A percentile compares a stretch with the other conserved stretches of the same genome.
phyloP scores from a whole-genome alignment of 148 eudicot species.

The Simmondsia chinensis region DNA sequence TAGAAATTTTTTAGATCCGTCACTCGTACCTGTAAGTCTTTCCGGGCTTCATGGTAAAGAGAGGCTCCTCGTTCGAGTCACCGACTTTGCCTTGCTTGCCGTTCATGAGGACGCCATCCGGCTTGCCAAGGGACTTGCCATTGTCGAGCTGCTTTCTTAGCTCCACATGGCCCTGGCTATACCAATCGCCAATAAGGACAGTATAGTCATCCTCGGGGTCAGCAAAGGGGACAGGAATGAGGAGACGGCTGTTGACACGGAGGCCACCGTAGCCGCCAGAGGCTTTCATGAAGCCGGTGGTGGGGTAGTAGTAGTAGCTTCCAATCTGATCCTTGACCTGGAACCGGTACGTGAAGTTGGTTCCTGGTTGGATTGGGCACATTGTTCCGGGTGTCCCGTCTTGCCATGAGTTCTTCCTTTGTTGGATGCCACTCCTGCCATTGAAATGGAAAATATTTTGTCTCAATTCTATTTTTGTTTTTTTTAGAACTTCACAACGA shows the following conservation, averaged over 20 bases:
- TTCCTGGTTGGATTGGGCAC: conserved; percentile 56
- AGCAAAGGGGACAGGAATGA: conserved; percentile 47
- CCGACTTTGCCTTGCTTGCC: conserved; percentile 46
- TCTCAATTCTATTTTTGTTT: too few species aligned
- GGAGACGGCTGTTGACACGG: conserved; percentile 40
- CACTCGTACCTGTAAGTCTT: conserved; percentile 59
- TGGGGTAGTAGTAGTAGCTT: conserved; percentile 43
- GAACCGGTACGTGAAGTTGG: conserved; percentile 41
- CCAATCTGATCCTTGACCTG: conserved; percentile 69
- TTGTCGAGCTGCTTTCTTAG: conserved; percentile 28
- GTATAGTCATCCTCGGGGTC: conserved; percentile 40
- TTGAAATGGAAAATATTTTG: too few species aligned
- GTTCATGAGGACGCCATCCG: conserved; percentile 50
- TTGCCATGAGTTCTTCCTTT: conserved; percentile 57
- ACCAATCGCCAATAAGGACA: conserved; percentile 53
- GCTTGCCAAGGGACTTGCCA: conserved; percentile 37
- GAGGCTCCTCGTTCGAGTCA: conserved; percentile 25
- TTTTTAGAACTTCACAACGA: too few species aligned
- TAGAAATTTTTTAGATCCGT: too few species aligned
- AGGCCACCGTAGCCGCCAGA: conserved; percentile 45
- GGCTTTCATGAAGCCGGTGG: conserved; percentile 32
- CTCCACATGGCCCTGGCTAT: conserved; percentile 32
- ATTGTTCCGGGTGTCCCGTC: conserved; percentile 58
- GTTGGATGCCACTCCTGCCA: conserved; percentile 49
- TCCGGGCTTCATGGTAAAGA: conserved; percentile 36